Conservation (phyloP, 169 alveolate species). For the Hepatocystis sp. region DNA sequence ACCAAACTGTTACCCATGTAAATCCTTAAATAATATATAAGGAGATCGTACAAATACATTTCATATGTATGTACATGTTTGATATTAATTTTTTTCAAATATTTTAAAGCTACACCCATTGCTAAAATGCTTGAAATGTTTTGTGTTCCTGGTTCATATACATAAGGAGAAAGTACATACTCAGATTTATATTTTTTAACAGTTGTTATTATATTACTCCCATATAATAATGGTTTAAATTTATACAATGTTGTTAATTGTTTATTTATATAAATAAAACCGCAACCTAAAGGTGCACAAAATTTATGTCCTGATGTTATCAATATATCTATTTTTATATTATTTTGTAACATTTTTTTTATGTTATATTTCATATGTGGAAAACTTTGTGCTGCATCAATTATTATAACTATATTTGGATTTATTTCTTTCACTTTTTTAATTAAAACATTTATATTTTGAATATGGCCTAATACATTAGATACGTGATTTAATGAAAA, state of each 20-base stretch:
- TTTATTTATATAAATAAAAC: slow-evolving; percentile 79
- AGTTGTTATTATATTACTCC: slow-evolving; percentile 56
- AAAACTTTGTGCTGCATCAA: slow-evolving; percentile 84
- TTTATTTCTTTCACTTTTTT: slow-evolving; percentile 70
- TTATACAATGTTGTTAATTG: slow-evolving; percentile 19
- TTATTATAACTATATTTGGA: slow-evolving; percentile 68
- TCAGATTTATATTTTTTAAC: slow-evolving; percentile 44
- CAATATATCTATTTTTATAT: slow-evolving; percentile 77
- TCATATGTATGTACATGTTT: slow-evolving; percentile 18
- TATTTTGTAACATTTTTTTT: slow-evolving; percentile 65
- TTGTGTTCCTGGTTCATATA: slow-evolving; percentile 66
- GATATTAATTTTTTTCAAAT: slow-evolving; percentile 11
- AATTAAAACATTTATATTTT: slow-evolving; percentile 50
- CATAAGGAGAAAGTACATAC: slow-evolving; percentile 27
- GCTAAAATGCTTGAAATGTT: slow-evolving; percentile 37
- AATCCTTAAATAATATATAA: slow-evolving; percentile 7
- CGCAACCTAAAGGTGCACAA: slow-evolving; percentile 84
- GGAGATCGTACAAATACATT: slow-evolving; percentile 53
- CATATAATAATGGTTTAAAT: slow-evolving; percentile 45
- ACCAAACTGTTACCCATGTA: background rate
- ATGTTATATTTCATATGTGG: slow-evolving; percentile 69
- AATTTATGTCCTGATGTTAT: slow-evolving; percentile 85
- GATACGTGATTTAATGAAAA: slow-evolving; percentile 82
- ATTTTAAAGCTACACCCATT: slow-evolving; percentile 41
- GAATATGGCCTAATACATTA: slow-evolving; percentile 81